phyloP scores from a whole-genome alignment of 2,329 filamentous ascomycete species.

The Allantophomopsis cytisporea region DNA sequence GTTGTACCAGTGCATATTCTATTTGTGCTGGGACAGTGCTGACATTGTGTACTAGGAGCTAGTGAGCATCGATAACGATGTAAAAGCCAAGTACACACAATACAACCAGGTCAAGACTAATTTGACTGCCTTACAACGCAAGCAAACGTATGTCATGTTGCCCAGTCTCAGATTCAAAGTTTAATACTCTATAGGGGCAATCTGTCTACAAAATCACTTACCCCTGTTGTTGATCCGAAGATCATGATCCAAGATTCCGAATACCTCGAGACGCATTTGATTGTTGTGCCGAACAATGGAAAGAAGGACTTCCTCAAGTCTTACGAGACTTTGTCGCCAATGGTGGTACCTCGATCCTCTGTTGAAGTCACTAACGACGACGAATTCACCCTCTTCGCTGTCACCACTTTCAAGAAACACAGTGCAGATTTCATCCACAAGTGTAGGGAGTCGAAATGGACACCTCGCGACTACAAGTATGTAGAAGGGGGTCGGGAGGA shows the following conservation, averaged over 20 bases:
- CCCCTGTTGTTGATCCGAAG: constrained; percentile 72
- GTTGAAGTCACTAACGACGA: constrained; percentile 70
- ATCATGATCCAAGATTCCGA: constrained; percentile 81
- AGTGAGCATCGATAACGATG: constrained; percentile 84
- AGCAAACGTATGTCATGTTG: constrained; percentile 57
- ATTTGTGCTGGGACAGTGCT: too few species aligned
- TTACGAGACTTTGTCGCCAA: constrained; percentile 79
- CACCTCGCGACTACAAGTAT: constrained; percentile 86
- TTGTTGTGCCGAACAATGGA: constrained; percentile 69
- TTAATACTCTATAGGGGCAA: constrained; percentile 51
- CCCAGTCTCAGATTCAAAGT: neutral
- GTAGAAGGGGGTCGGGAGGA: constrained; percentile 81
- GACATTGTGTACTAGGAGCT: constrained; percentile 48
- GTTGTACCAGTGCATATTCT: constrained; percentile 24
- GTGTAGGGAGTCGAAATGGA: constrained; percentile 87
- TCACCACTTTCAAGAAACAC: constrained; percentile 89
- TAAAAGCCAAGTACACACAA: constrained; percentile 87
- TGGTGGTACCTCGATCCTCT: constrained; percentile 88
- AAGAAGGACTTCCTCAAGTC: constrained; percentile 80
- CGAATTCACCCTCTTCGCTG: constrained; percentile 79
- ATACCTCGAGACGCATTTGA: constrained; percentile 89
- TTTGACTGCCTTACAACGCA: constrained; percentile 67
- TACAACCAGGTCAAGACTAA: constrained; percentile 87
- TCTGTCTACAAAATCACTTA: constrained; percentile 83
- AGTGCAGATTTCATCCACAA: constrained; percentile 81